Percentiles rank a stretch among this genome's conserved stretches.
These are phyloP conservation scores for Turritis glabra DNA, from an alignment of 345 rosid species.

Conservation along the genomic window DNA sequence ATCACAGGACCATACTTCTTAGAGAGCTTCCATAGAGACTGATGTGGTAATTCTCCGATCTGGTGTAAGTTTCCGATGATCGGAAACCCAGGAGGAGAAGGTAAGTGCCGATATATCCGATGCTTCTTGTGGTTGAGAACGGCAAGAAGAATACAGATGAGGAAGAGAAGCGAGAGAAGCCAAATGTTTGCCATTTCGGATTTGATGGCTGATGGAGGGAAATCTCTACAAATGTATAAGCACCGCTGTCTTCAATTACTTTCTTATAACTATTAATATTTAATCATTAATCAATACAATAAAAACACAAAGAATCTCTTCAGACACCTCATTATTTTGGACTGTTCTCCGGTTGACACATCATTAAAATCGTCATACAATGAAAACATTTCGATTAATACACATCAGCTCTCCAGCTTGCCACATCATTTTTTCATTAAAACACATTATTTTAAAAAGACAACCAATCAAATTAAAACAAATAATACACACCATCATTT, in stretches of 20 bases:
- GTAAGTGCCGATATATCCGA: neutral
- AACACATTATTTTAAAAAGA: too few relatives aligned
- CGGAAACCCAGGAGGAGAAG: constrained; percentile 27
- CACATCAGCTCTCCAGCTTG: too few relatives aligned
- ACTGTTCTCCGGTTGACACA: too few relatives aligned
- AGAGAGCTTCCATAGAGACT: constrained; percentile 34
- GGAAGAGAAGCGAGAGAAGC: constrained; percentile 14
- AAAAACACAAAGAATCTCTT: too few relatives aligned
- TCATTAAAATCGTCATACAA: too few relatives aligned
- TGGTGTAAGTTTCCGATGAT: constrained; percentile 43
- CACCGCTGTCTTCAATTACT: neutral
- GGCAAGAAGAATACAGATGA: neutral
- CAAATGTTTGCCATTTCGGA: constrained; percentile 2
- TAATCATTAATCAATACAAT: too few relatives aligned
- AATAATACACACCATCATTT: too few relatives aligned
- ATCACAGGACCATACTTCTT: constrained; percentile 37
- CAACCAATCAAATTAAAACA: too few relatives aligned
- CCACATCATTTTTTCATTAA: too few relatives aligned
- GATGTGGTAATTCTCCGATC: constrained; percentile 31
- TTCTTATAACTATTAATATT: too few relatives aligned
- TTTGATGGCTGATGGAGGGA: neutral
- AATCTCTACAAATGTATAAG: neutral
- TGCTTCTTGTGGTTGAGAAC: constrained; percentile 15
- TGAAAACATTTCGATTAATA: too few relatives aligned
- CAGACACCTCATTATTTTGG: too few relatives aligned